A percentile compares a stretch with the other conserved stretches of the same genome.
Evolutionary conservation across 2,329 filamentous ascomycete genomes (phyloP).

Genomic region (Cercospora sp.): DNA sequence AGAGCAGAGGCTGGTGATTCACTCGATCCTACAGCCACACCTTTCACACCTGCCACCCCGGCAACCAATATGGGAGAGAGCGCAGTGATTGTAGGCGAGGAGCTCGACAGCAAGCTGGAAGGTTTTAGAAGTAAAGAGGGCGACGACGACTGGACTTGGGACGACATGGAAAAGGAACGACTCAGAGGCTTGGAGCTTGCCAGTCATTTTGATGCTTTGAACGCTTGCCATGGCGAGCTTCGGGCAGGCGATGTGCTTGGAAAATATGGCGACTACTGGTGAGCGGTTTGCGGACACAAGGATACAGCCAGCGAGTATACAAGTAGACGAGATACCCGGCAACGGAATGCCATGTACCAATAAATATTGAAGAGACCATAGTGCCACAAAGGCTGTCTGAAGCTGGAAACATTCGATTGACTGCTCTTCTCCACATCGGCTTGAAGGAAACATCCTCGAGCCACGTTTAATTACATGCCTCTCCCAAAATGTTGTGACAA

Average conservation of each 20-base stretch:
- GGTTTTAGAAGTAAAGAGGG: slow-evolving; percentile 20
- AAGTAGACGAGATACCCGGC: slow-evolving; percentile 11
- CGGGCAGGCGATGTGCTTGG: slow-evolving; percentile 47
- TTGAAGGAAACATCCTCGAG: background rate
- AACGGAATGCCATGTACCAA: slow-evolving; percentile 1
- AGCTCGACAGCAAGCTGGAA: slow-evolving; percentile 33
- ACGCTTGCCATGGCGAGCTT: slow-evolving; percentile 56
- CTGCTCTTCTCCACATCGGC: background rate
- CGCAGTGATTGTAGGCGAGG: slow-evolving; percentile 29
- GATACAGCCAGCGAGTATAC: background rate
- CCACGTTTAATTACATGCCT: background rate
- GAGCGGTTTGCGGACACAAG: background rate
- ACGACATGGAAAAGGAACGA: slow-evolving; percentile 59
- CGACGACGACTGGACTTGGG: slow-evolving; percentile 59
- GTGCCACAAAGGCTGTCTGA: background rate
- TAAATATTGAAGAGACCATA: background rate
- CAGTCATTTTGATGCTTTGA: slow-evolving; percentile 55
- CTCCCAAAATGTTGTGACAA: background rate
- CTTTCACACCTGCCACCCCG: slow-evolving; percentile 31
- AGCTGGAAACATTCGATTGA: background rate
- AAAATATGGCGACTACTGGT: slow-evolving; percentile 39
- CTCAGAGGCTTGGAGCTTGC: slow-evolving; percentile 56
- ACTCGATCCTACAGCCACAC: slow-evolving; percentile 24
- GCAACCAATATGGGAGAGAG: slow-evolving; percentile 24
- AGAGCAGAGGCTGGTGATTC: slow-evolving; percentile 27